phyloP scores from a whole-genome alignment of 345 rosid species.

The Ceriops decandra region DNA sequence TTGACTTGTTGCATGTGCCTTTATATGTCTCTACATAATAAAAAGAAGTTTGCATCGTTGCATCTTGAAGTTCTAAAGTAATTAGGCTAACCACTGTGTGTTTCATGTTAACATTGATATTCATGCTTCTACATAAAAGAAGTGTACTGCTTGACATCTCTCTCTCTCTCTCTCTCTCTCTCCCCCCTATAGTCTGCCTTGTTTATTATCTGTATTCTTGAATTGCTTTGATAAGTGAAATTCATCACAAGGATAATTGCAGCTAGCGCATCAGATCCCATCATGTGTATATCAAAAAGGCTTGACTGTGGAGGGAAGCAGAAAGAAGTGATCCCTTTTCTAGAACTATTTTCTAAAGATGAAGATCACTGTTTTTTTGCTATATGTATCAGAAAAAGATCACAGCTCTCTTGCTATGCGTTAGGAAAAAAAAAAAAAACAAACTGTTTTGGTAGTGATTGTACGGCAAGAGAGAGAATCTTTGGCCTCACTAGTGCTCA shows the following conservation, averaged over 20 bases:
- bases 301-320: slow-evolving; percentile 23
- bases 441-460: background rate
- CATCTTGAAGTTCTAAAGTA: background rate
- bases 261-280: slow-evolving; percentile 12
- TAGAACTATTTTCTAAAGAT: slow-evolving; percentile 24
- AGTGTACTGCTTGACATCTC: too few species aligned
- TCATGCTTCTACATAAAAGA: too few species aligned
- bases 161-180: too few species aligned
- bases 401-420: background rate
- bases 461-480: slow-evolving; percentile 12
- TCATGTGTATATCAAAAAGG: slow-evolving; percentile 7
- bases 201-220: slow-evolving; percentile 14
- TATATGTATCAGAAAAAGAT: background rate
- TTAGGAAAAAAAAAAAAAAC: too few species aligned
- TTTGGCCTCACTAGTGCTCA: slow-evolving; percentile 27
- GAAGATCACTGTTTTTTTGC: slow-evolving; percentile 13
- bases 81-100: too few species aligned
- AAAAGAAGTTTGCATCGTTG: too few species aligned
- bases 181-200: slow-evolving; percentile 3
- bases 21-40: too few species aligned
- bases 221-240: slow-evolving; percentile 2
- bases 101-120: too few species aligned
- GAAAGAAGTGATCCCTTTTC: slow-evolving; percentile 36
- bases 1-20: too few species aligned
- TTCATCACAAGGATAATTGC: slow-evolving; percentile 8